Evolutionary conservation across 331 rosid genomes (phyloP), one percentile per base, ranked within the genome.

Genomic region (Acacia pycnantha): DNA sequence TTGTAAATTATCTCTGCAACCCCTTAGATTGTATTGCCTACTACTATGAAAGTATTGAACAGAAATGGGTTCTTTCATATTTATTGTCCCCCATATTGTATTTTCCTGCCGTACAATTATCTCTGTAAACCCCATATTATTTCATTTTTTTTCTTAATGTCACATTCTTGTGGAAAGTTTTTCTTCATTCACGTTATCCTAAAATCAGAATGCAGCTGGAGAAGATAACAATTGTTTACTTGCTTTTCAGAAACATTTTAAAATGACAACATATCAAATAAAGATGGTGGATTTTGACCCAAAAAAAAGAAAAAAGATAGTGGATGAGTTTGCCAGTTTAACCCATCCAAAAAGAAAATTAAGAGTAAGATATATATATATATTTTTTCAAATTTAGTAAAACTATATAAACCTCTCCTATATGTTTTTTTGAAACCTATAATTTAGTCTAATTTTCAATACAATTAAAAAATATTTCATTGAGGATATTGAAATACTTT

Each of bases 1-100:
- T 54, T 75, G 44, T 47, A 62, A 62, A 77, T 69, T 77, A 62
- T 77, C 29, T 61, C 46, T 35, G 12, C 24, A 77, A 70, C 21
- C 43, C 54, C 54, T 44, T 10, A 68, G 15, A 15, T 53, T 26
- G 41, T 68, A 26, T 67, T 74, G 70, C 53, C 68, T 43, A 12
- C 18, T 64, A 24, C 18, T 50, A 24, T 29, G 19, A 64, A 44
- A 46, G 2, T 24, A 43, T 24, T 35, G 66, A 82, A 70, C 73
- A 11, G 44, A n/a, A 46, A 24, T 74, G 33, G 22, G 64, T 71
- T 22, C 4, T 54, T 21, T 21, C 24, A 61, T 35, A n/a, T 53
- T 27, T 70, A 4, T 16, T 29, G 7, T 11, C 62, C 37, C 22
- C 73, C 62, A n/a, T 4, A 54, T n/a, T 54, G 62, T 8, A 54